Conservation (phyloP, 495 filamentous ascomycete species). For the Lasiosphaeriaceae sp. region DNA sequence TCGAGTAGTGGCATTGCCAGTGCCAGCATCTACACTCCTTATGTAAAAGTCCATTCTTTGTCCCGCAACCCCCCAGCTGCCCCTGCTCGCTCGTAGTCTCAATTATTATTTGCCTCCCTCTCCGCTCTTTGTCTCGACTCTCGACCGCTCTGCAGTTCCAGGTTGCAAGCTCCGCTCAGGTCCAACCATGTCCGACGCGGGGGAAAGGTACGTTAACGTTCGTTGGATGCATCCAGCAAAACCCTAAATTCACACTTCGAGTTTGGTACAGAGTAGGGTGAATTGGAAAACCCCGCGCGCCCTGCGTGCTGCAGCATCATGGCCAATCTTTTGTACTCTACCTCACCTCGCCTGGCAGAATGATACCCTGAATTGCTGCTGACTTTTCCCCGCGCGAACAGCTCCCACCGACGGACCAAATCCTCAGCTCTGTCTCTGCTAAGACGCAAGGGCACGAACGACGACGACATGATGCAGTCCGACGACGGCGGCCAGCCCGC, state of each 20-base stretch:
- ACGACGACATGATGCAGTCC: slow-evolving; percentile 40
- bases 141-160: no score
- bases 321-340: no score
- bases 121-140: not conserved
- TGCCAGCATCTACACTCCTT: not conserved
- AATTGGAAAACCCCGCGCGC: no score
- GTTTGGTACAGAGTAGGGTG: no score
- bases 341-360: no score
- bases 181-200: slow-evolving; percentile 39
- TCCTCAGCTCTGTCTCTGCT: slow-evolving; percentile 48
- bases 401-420: slow-evolving; percentile 50
- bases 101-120: not conserved
- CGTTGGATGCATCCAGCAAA: slow-evolving; percentile 7
- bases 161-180: not conserved
- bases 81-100: not conserved
- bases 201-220: slow-evolving; percentile 43
- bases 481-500: slow-evolving; percentile 36
- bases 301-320: not conserved
- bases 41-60: slow-evolving; percentile 1
- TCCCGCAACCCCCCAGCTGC: no score
- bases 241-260: not conserved
- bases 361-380: slow-evolving; percentile 4
- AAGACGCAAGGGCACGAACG: slow-evolving; percentile 39
- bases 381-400: slow-evolving; percentile 12
- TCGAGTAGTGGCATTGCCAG: no score